A percentile compares a stretch with the other conserved stretches of the same genome.
These are phyloP conservation scores for Ormosia semicastrata DNA, from an alignment of 306 rosid species.

Conservation along the genomic window DNA sequence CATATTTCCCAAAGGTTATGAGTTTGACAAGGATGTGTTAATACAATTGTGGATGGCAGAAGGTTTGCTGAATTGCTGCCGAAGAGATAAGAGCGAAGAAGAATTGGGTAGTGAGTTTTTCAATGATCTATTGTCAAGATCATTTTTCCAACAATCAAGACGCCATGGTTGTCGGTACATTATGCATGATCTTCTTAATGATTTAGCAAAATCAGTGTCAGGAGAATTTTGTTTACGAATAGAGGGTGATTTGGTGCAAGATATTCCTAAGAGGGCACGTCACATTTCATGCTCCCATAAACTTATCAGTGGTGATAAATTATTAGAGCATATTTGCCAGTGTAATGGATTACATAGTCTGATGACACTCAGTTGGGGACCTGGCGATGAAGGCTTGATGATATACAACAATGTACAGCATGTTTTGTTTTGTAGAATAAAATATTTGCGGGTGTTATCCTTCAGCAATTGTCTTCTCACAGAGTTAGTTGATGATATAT, in stretches of 20 bases:
- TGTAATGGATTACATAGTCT: neutral
- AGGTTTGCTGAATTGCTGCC: too few relatives aligned
- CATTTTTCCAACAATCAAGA: slow-evolving; percentile 16
- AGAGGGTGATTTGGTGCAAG: neutral
- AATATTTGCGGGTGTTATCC: neutral
- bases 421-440: neutral
- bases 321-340: neutral
- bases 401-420: neutral
- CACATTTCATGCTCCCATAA: neutral
- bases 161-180: neutral
- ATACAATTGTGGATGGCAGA: slow-evolving; percentile 2
- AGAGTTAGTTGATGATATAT: neutral
- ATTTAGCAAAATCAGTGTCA: neutral
- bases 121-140: neutral
- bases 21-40: neutral
- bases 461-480: fast-evolving
- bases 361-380: neutral
- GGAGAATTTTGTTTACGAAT: neutral
- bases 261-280: neutral
- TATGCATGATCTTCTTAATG: slow-evolving; percentile 24
- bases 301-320: fast-evolving
- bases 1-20: neutral
- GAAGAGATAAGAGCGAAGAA: neutral
- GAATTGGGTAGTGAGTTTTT: neutral
- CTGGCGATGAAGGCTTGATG: neutral